phyloP scores from a whole-genome alignment of 768 basidiomycete genomes.

The Lactifluus hygrophoroides region DNA sequence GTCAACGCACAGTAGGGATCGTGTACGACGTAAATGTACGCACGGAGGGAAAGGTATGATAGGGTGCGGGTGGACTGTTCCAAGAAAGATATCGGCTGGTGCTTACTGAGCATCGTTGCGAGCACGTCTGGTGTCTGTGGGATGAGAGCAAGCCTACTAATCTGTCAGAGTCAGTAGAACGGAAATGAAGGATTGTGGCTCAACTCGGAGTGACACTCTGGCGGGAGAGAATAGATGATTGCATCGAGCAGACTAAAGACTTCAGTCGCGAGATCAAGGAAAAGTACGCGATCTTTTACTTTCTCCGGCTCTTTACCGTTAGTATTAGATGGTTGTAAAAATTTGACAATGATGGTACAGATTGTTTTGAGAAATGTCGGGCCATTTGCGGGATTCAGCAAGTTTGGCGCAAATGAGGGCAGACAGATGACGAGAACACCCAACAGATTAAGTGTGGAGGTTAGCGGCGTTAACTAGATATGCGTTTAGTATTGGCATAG shows the following conservation, averaged over 20 bases:
- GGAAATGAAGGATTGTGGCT: background rate
- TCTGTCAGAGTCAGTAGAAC: background rate
- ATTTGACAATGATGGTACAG: slow-evolving; percentile 10
- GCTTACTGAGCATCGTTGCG: slow-evolving; percentile 38
- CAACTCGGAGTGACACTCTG: slow-evolving; percentile 10
- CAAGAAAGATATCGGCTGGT: slow-evolving; percentile 47
- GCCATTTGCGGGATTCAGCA: slow-evolving; percentile 5
- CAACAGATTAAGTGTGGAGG: slow-evolving; percentile 14
- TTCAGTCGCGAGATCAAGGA: slow-evolving; percentile 7
- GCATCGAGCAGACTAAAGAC: slow-evolving; percentile 13
- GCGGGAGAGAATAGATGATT: slow-evolving; percentile 10
- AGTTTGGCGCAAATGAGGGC: slow-evolving; percentile 7
- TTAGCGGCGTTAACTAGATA: slow-evolving; percentile 11
- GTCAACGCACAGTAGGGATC: slow-evolving; percentile 23
- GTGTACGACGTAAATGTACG: slow-evolving; percentile 44
- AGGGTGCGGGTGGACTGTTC: slow-evolving; percentile 29
- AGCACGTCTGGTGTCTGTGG: slow-evolving; percentile 35
- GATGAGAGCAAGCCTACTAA: slow-evolving; percentile 33
- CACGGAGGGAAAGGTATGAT: slow-evolving; percentile 36
- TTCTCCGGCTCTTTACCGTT: background rate
- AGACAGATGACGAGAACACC: slow-evolving; percentile 13
- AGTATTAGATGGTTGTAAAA: slow-evolving; percentile 7
- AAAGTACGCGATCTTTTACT: background rate
- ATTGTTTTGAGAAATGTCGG: slow-evolving; percentile 9
- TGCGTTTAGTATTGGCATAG: background rate